Evolutionary conservation across 768 basidiomycete genomes (phyloP).

Genomic region (Xerocomellus intermedius): DNA sequence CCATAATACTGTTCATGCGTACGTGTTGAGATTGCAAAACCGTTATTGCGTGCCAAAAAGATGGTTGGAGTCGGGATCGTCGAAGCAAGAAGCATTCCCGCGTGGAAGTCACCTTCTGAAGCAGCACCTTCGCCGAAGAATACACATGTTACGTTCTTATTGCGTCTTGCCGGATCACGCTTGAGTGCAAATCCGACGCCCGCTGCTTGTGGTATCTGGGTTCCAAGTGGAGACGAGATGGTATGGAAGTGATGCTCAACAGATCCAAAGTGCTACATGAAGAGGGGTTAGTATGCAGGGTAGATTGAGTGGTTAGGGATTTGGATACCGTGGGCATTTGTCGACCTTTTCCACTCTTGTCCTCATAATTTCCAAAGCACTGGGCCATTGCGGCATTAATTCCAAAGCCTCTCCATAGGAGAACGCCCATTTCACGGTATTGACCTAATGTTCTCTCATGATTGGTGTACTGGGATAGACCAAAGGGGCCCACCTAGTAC

Average conservation of each 20-base stretch:
- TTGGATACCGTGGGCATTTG: constrained; percentile 87
- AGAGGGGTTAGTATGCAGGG: constrained; percentile 1
- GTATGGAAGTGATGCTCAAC: constrained; percentile 85
- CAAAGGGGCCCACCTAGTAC: constrained; percentile 57
- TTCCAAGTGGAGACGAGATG: constrained; percentile 90
- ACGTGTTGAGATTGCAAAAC: constrained; percentile 94
- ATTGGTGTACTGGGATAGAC: neutral
- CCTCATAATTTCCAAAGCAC: constrained; percentile 85
- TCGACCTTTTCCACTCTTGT: constrained; percentile 77
- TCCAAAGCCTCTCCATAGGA: constrained; percentile 83
- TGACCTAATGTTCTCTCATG: constrained; percentile 52
- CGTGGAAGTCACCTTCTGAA: constrained; percentile 95
- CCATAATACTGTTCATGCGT: constrained; percentile 86
- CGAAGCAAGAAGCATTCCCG: constrained; percentile 78
- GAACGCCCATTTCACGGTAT: constrained; percentile 90
- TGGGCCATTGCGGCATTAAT: constrained; percentile 85
- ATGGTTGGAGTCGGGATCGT: constrained; percentile 72
- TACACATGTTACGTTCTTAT: constrained; percentile 77
- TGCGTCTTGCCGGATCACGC: constrained; percentile 65
- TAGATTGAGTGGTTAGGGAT: neutral
- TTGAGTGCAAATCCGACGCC: constrained; percentile 89
- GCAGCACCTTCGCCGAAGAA: constrained; percentile 95
- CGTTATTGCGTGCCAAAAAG: constrained; percentile 80
- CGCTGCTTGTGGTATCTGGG: constrained; percentile 93
- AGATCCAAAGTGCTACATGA: constrained; percentile 78